phyloP scores from a whole-genome alignment of 2,329 filamentous ascomycete species.

The Fusarium sp. region DNA sequence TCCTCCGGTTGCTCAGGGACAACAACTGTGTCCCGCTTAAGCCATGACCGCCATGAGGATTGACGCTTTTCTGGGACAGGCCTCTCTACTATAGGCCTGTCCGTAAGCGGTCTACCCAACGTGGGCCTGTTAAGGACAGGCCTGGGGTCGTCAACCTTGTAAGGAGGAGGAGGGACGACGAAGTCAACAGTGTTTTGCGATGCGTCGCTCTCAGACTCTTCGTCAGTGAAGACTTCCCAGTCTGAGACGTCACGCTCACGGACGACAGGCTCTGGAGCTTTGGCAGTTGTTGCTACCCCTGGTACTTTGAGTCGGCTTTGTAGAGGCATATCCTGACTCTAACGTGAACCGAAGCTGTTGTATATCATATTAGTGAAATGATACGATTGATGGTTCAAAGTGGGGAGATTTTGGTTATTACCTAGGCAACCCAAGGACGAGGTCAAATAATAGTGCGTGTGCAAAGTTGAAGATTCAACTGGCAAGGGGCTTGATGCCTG shows the following conservation, averaged over 20 bases:
- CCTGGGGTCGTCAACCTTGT: conserved; percentile 28
- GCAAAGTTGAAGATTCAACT: conserved; percentile 25
- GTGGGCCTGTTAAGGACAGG: conserved; percentile 23
- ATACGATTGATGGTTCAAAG: conserved; percentile 14
- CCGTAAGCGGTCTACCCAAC: conserved; percentile 26
- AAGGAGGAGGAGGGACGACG: conserved; percentile 21
- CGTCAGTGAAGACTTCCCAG: conserved; percentile 31
- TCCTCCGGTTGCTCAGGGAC: conserved; percentile 19
- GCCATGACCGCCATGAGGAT: conserved; percentile 28
- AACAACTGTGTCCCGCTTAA: conserved; percentile 17
- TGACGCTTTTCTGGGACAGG: conserved; percentile 31
- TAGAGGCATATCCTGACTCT: conserved; percentile 22
- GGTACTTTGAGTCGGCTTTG: conserved; percentile 27
- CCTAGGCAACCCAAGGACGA: conserved; percentile 27
- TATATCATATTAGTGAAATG: conserved; percentile 20
- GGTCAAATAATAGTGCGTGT: conserved; percentile 19
- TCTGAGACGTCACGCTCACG: conserved; percentile 32
- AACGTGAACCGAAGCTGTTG: conserved; percentile 9
- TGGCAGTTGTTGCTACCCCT: conserved; percentile 19
- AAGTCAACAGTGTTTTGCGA: conserved; percentile 30
- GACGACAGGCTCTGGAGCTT: conserved; percentile 24
- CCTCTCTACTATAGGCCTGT: conserved; percentile 27
- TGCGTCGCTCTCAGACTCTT: conserved; percentile 23
- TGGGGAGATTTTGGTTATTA: conserved; percentile 25
- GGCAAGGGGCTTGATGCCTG: conserved; percentile 25